Conservation (phyloP, 345 rosid species). For the Zanthoxylum bungeanum region DNA sequence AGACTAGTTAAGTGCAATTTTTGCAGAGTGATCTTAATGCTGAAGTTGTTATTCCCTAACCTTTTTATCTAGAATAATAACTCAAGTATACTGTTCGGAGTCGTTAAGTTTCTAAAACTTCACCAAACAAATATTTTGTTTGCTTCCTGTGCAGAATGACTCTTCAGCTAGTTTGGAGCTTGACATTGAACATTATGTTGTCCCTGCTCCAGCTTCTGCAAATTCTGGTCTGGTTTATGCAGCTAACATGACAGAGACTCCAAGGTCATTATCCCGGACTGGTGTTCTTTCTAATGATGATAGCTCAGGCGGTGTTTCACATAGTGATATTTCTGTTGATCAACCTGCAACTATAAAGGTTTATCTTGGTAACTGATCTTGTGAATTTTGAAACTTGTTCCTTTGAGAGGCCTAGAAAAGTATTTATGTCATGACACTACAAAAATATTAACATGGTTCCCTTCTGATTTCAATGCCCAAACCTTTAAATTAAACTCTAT, state of each 20-base stretch:
- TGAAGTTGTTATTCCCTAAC: not conserved
- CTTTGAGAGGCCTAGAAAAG: not conserved
- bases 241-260: constrained; percentile 90
- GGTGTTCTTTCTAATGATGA: constrained; percentile 50
- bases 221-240: constrained; percentile 76
- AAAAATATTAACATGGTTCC: constrained; percentile 1
- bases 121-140: constrained; percentile 6
- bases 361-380: constrained; percentile 33
- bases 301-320: constrained; percentile 29
- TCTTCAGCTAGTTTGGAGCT: constrained; percentile 84
- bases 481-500: not conserved
- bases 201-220: constrained; percentile 89
- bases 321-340: constrained; percentile 44
- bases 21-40: not conserved
- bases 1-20: not conserved
- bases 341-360: constrained; percentile 71
- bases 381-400: constrained; percentile 10
- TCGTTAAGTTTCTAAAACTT: no score
- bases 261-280: constrained; percentile 57
- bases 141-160: constrained; percentile 41
- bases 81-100: no score
- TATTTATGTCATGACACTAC: not conserved
- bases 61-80: no score
- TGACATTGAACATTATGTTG: constrained; percentile 93
- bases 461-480: constrained; percentile 3